A percentile compares a stretch with the other conserved stretches of the same genome.
These are phyloP conservation scores for Pseudogymnoascus sp. DNA, from an alignment of 2,329 filamentous ascomycete genomes.

Conservation along the genomic window DNA sequence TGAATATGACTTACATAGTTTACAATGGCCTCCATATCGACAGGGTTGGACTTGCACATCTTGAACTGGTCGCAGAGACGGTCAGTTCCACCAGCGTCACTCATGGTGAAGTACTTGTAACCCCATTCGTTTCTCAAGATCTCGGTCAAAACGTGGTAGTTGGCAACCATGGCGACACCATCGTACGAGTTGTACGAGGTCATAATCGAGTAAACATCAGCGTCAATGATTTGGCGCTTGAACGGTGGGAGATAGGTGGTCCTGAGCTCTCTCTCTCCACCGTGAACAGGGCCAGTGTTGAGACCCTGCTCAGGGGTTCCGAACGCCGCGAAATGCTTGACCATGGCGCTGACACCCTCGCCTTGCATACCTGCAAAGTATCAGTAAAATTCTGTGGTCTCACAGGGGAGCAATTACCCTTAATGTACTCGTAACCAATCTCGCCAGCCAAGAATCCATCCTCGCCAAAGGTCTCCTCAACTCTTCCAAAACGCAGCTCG, in stretches of 20 bases:
- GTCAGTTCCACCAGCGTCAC: slow-evolving; percentile 64
- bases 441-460: slow-evolving; percentile 61
- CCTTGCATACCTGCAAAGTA: slow-evolving; percentile 52
- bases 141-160: slow-evolving; percentile 56
- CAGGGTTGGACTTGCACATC: slow-evolving; percentile 50
- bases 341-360: slow-evolving; percentile 58
- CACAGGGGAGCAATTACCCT: slow-evolving; percentile 39
- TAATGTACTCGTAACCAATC: slow-evolving; percentile 52
- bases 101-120: slow-evolving; percentile 58
- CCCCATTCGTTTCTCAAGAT: slow-evolving; percentile 66
- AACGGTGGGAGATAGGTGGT: slow-evolving; percentile 52
- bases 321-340: slow-evolving; percentile 69
- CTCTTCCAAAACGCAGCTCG: slow-evolving; percentile 62
- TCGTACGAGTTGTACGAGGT: slow-evolving; percentile 68
- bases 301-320: slow-evolving; percentile 63
- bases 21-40: slow-evolving; percentile 59
- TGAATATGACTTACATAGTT: slow-evolving; percentile 36
- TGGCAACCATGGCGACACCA: slow-evolving; percentile 58
- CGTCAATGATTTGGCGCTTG: slow-evolving; percentile 63
- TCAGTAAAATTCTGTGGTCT: neutral
- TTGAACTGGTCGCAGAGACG: slow-evolving; percentile 56
- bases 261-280: slow-evolving; percentile 44
- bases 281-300: slow-evolving; percentile 53
- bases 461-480: slow-evolving; percentile 67
- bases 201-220: slow-evolving; percentile 61